Base-by-base conservation (phyloP, 1,284 basidiomycete genomes). In the Papiliotrema nemorosa region DNA sequence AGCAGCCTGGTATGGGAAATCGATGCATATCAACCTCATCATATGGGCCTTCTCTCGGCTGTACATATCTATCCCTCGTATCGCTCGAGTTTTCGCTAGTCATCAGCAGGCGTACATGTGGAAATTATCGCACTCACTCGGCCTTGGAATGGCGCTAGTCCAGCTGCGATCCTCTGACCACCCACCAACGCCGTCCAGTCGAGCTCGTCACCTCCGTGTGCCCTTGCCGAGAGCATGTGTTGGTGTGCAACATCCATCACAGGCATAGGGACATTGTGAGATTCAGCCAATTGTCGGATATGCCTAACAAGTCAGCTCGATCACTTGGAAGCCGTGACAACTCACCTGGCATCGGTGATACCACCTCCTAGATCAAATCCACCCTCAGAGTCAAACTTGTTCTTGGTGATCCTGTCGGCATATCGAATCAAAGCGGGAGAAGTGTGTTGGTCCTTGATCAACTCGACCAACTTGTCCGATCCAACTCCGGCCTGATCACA, bases 291-390 rank as follows among this genome's bases (percentile, higher is more conserved):
- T 53, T 70, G 65, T 40, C 74, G 69, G 36, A 79, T 77, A 60
- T 79, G 76, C 41, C 68, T 67, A 36, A 21, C n/a, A 36, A 21
- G 37, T 50, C 35, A 46, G 49, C 20, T 29, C 24, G 29, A 10
- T 5, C 33, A 18, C 21, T 3, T n/a, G 10, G 44, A 35, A 46
- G 24, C 18, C 24, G 14, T 31, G 36, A 26, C 9, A 20, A 76
- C 78, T 29, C 60, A 81, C 76, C 79, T 69, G 0, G 84, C 82
- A 66, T 93, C 90, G 63, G 90, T 90, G 63, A 93, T 83, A n/a
- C 90, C 91, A 16, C 88, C 88, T 34, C 86, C 84, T 48, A 93
- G 82, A n/a, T 84, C 79, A 70, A 94, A 93, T n/a, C 90, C 91
- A 35, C 78, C 78, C 9, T 80, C 78, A 18, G 84, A 87, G 55